Evolutionary conservation across 208 protist species (phyloP), one percentile per base, ranked within the genome.

Genomic region (Balamuthia mandrillaris): DNA sequence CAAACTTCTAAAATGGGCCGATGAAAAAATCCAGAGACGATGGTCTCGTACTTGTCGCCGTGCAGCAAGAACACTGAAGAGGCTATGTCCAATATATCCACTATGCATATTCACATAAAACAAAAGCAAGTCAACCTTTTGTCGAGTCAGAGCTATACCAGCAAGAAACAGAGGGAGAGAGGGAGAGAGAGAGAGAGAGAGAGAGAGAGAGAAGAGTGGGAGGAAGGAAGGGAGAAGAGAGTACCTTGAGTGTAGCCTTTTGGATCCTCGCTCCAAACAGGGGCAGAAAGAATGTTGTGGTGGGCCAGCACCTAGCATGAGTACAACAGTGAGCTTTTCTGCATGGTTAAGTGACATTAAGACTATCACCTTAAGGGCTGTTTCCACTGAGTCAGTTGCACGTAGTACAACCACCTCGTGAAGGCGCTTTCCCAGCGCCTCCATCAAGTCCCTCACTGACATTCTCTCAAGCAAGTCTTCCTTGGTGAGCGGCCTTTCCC

Each of bases 21-120:
- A n/a, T 83, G 54, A n/a, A 83, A 83, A 39, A 68, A 83, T n/a
- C 56, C 66, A 54, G 61, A 35, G 41, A 56, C 66, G 33, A 68
- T 37, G 5, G 75, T 68, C 18, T 66, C 54, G 2, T 54, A 49
- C 21, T 83, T 54, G 27, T 61, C 54, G 39, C 75, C 75, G 18
- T 83, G 75, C 12, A 83, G 12, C 3, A 24, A 18, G n/a, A 83
- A 83, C 12, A 83, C 41, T 0, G 75, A 27, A 35, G 75, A 49
- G 3, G 75, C 75, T 24, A 83, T 33, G 56, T 83, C 75, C 33
- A 56, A 54, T n/a, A 83, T 54, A 31, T 83, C 75, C 35, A 83
- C 54, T 41, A 52, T 35, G 6, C n/a, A n/a, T n/a, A n/a, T n/a
- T n/a, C n/a, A n/a, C n/a, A n/a, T n/a, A n/a, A n/a, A n/a, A n/a